Base-by-base conservation (phyloP, 441 rosid genomes). In the Hura crepitans region DNA sequence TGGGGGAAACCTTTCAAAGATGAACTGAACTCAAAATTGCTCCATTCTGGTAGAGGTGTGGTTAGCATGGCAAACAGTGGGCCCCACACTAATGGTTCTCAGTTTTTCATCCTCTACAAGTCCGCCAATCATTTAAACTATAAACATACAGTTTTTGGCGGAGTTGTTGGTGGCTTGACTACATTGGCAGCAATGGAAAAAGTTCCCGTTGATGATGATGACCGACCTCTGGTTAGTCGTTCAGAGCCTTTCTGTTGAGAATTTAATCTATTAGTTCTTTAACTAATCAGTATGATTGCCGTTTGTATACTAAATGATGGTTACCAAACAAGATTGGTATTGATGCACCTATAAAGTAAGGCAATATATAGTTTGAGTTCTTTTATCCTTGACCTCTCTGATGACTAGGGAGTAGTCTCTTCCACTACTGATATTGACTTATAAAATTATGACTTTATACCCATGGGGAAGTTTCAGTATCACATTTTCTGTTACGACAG, bases 51-150 rank as follows among this genome's bases (percentile, higher is more conserved):
- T 75, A 88, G 93, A 80, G 97, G 99, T 27, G 83, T 90, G 54
- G 97, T 95, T 68, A 92, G 99, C 66, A 92, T 95, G 99, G 99
- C 96, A 56, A 95, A 90, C 80, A 95, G 97, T 79, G 99, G 97
- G 64, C 97, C 97, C 17, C 96, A 90, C 84, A 85, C 94, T 45
- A 95, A 92, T 79, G 99, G 99, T 75, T 92, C 99, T 64, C 97
- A 92, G 77, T 95, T 92, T 80, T 95, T 95, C 83, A 89, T 95
- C 77, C 83, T 95, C 46, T 95, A 95, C 87, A 95, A 95, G 78
- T 95, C 99, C 59, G 99, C 99, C 30, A 80, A 74, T 77, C 96
- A 95, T 84, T 86, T 95, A 72, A 89, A 95, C 86, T 92, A 76
- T 72, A 95, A 95, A 66, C 97, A 95, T 78, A 92, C 93, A 6